These are phyloP conservation scores for Phytophthora capsici DNA, from an alignment of 352 stramenopile species.

Conservation along the genomic window DNA sequence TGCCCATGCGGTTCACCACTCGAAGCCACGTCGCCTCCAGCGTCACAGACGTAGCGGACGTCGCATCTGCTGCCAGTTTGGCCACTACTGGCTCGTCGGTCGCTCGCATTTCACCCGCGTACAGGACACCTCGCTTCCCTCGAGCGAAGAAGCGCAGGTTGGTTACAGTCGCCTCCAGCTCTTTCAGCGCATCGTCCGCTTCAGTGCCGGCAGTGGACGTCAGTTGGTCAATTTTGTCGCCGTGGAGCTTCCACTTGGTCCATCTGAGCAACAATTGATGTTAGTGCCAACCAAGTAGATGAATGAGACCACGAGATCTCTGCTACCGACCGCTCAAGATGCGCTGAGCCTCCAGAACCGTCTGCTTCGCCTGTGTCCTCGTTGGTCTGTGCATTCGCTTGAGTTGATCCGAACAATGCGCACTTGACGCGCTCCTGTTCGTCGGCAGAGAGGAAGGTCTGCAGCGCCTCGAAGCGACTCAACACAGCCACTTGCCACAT, in stretches of 20 bases:
- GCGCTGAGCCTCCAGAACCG: conserved; percentile 27
- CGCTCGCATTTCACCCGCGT: conserved; percentile 41
- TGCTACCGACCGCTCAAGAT: conserved; percentile 51
- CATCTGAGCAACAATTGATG: conserved; percentile 43
- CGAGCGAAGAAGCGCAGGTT: conserved; percentile 68
- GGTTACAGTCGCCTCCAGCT: conserved; percentile 29
- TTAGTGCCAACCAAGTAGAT: neutral
- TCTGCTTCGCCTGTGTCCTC: neutral
- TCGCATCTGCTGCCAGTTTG: conserved; percentile 52
- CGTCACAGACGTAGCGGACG: conserved; percentile 43
- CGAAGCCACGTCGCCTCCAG: conserved; percentile 65
- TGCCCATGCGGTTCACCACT: conserved; percentile 65
- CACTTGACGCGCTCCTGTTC: conserved; percentile 37
- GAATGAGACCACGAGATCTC: no score
- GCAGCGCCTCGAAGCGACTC: conserved; percentile 48
- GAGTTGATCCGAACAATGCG: conserved; percentile 26
- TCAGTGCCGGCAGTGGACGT: conserved; percentile 30
- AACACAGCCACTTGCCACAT: conserved; percentile 51
- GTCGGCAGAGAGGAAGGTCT: conserved; percentile 36
- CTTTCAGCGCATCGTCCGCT: conserved; percentile 25
- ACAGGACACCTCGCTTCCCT: conserved; percentile 70
- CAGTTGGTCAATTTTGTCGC: conserved; percentile 60
- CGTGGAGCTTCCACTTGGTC: conserved; percentile 70
- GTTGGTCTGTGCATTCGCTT: conserved; percentile 14
- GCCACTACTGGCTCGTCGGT: conserved; percentile 44